Percentiles rank a stretch among this genome's conserved stretches.
phyloP scores from a whole-genome alignment of 2,329 filamentous ascomycete genomes.

The Ophiostoma pallidulum region DNA sequence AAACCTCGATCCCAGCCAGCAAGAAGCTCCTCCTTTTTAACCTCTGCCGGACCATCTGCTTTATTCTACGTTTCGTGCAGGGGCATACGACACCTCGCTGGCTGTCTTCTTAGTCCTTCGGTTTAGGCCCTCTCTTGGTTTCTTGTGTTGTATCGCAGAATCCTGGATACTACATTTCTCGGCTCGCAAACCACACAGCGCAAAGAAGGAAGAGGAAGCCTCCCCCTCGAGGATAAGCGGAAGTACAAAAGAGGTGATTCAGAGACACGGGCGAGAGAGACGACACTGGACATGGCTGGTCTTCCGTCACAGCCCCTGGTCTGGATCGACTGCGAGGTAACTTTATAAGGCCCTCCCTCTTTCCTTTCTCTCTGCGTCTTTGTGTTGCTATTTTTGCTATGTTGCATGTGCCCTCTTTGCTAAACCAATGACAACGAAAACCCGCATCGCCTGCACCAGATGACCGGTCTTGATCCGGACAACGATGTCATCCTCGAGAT shows the following conservation, averaged over 20 bases:
- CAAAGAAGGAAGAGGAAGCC: not conserved
- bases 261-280: not conserved
- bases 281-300: constrained; percentile 5
- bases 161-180: constrained; percentile 1
- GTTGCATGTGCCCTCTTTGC: too few species aligned
- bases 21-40: too few species aligned
- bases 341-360: not conserved
- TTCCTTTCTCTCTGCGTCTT: not conserved
- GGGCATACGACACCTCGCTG: too few species aligned
- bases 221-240: not conserved
- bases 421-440: not conserved
- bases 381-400: not conserved
- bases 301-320: constrained; percentile 10
- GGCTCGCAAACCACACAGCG: not conserved
- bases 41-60: too few species aligned
- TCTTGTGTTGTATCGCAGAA: too few species aligned
- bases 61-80: too few species aligned
- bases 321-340: constrained; percentile 17
- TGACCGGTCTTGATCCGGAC: constrained; percentile 78
- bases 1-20: too few species aligned
- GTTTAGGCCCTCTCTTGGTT: too few species aligned
- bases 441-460: too few species aligned
- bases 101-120: too few species aligned
- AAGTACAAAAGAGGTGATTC: not conserved
- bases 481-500: constrained; percentile 83